Evolutionary conservation across 2,329 filamentous ascomycete genomes (phyloP), one percentile per base, ranked within the genome.

Genomic region (Nothophaeocryptopus gaeumannii): DNA sequence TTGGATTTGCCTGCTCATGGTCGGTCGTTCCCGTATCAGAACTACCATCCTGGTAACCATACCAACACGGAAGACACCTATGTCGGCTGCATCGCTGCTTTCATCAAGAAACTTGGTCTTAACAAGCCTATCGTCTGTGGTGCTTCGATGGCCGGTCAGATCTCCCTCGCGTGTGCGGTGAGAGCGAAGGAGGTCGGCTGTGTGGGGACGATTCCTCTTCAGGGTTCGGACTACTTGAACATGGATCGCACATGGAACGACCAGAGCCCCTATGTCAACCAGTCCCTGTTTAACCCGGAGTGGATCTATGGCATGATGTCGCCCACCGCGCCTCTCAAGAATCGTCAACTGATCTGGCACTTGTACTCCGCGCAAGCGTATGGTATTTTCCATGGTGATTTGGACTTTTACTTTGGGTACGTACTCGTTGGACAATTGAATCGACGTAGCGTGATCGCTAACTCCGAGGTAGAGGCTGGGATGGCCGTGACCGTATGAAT

Each of bases 361-460:
- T 50, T 72, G 9, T 77, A 78, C 59, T 73, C 69, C 5, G 69
- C 69, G 0, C 75, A 78, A 64, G 75, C 75, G 1, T 78, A 77
- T 50, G 74, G 74, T 1, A 74, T 78, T 41, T 77, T 78, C 66
- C 75, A 77, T 58, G 75, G 75, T 16, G 74, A 77, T 51, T 62
- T 77, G 12, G 73, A 77, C 59, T 77, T 78, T 60, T 77, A 76
- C 66, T 77, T 77, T 45, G 72, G 72, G n/a, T n/a, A n/a, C n/a
- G n/a, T n/a, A 43, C n/a, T n/a, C n/a, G 47, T 15, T 42, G 31
- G 31, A 29, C 16, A 20, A 16, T 12, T 44, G 3, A 16, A 10
- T 12, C 15, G 16, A 5, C 14, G 26, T 30, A 15, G 16, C n/a
- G 38, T 31, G 15, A 4, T 8, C 20, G 2, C 11, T 35, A 16